These are phyloP conservation scores for Colletotrichum orbiculare DNA, from an alignment of 2,329 filamentous ascomycete species.

Conservation along the genomic window DNA sequence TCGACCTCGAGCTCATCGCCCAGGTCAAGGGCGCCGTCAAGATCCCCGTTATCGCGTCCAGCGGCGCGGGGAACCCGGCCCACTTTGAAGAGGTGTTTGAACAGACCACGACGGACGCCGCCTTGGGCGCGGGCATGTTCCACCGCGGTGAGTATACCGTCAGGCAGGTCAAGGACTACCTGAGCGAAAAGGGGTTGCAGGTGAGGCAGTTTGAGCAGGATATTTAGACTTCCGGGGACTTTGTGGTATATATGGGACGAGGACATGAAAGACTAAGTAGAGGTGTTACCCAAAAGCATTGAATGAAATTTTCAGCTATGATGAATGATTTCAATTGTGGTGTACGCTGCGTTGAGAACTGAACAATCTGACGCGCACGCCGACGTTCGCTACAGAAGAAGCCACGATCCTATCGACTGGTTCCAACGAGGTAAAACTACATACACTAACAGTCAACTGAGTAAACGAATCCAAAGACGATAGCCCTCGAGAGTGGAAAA, in stretches of 20 bases:
- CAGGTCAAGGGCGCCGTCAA: constrained; percentile 88
- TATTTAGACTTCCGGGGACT: constrained; percentile 41
- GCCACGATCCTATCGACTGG: too few species aligned
- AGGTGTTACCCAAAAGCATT: constrained; percentile 1
- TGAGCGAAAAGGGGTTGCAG: constrained; percentile 76
- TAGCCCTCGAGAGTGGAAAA: neutral
- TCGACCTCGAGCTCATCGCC: constrained; percentile 90
- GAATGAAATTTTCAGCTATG: too few species aligned
- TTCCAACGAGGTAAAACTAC: neutral
- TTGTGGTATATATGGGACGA: constrained; percentile 1
- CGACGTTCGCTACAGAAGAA: constrained; percentile 13
- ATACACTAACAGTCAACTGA: neutral
- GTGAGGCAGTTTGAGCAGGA: constrained; percentile 82
- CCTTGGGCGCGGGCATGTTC: constrained; percentile 96
- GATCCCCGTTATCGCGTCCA: constrained; percentile 96
- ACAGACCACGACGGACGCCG: constrained; percentile 88
- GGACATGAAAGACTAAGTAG: neutral
- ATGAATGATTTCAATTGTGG: neutral
- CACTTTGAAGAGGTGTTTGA: constrained; percentile 95
- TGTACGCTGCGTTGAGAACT: constrained; percentile 2
- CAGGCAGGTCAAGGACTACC: constrained; percentile 87
- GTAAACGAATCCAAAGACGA: neutral
- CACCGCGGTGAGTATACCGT: constrained; percentile 96
- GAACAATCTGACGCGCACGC: constrained; percentile 20
- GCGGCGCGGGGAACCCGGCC: constrained; percentile 85